Base-by-base conservation (phyloP, 768 basidiomycete species). In the Boletus patriciae region DNA sequence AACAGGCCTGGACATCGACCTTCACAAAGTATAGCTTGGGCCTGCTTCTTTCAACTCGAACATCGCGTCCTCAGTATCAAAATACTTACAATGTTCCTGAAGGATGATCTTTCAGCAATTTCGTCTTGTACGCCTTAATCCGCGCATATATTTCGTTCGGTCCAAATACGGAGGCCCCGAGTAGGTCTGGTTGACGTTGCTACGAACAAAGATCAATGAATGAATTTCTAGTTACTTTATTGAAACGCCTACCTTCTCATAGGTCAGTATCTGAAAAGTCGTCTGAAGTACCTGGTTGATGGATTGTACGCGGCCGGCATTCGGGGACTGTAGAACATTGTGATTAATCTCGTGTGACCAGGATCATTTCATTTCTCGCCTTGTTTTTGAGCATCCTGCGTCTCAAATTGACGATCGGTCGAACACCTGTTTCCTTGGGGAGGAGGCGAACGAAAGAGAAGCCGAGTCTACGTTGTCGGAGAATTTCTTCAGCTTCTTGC, bases 21-120 rank as follows among this genome's bases (percentile, higher is more conserved):
- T 99, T 99, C 49, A 94, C 95, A 64, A 99, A 96, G 72, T 94
- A 98, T 7, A 98, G 72, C 60, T 85, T 85, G 0, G 95, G 93
- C 37, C 95, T 96, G 50, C 8, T 54, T 47, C 44, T 11, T 34
- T 66, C 25, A 62, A 27, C 16, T 7, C 9, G 12, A 29, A 21
- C 18, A 12, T 40, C 31, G 2, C 27, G 8, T 27, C 31, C 34
- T 43, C 7, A 23, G n/a, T 40, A 33, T 21, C 29, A n/a, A 31
- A n/a, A 8, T 40, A 59, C 78, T 66, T 56, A 93, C 91, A 91
- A 52, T 37, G 63, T 72, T 12, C 82, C 83, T 6, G 74, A 75
- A 16, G 73, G 60, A 16, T 38, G 50, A 41, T 71, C 70, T 48
- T 70, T 66, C 38, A 74, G 65, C 11, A 91, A 68, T 15, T 71